Conservation (phyloP, 202 grass and related monocot species). For the Panicum hallii region DNA sequence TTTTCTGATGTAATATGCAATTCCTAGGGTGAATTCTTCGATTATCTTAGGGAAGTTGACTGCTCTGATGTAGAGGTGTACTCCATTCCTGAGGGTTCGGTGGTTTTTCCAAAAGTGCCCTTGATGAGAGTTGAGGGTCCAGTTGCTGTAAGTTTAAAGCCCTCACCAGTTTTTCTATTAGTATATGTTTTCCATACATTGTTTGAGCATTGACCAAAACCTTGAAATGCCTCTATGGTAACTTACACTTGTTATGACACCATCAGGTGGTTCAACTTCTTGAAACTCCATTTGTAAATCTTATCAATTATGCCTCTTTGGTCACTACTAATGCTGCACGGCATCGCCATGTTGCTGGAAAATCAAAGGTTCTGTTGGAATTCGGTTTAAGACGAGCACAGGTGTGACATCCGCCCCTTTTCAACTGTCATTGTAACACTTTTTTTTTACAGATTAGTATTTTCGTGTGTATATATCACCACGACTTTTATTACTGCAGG, state of each 20-base stretch:
- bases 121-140: slow-evolving; percentile 94
- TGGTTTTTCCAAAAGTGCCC: slow-evolving; percentile 97
- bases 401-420: slow-evolving; percentile 56
- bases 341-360: slow-evolving; percentile 93
- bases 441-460: slow-evolving; percentile 21
- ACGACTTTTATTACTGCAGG: slow-evolving; percentile 57
- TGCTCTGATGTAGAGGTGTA: slow-evolving; percentile 96
- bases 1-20: slow-evolving; percentile 50
- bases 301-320: slow-evolving; percentile 98
- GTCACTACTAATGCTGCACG: slow-evolving; percentile 96
- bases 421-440: neutral
- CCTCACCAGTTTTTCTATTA: slow-evolving; percentile 29
- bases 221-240: slow-evolving; percentile 36
- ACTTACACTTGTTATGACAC: slow-evolving; percentile 43
- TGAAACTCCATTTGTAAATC: slow-evolving; percentile 98
- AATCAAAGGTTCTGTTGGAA: slow-evolving; percentile 88
- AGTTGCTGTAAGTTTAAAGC: slow-evolving; percentile 82
- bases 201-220: slow-evolving; percentile 28
- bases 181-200: slow-evolving; percentile 26
- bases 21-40: slow-evolving; percentile 87
- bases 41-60: slow-evolving; percentile 77
- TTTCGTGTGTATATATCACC: slow-evolving; percentile 21
- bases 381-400: slow-evolving; percentile 99
- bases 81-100: slow-evolving; percentile 90
- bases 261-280: slow-evolving; percentile 91